Evolutionary conservation across 192 early-diverging fungal genomes (phyloP).

Genomic region (Gamsiella multidivaricata): DNA sequence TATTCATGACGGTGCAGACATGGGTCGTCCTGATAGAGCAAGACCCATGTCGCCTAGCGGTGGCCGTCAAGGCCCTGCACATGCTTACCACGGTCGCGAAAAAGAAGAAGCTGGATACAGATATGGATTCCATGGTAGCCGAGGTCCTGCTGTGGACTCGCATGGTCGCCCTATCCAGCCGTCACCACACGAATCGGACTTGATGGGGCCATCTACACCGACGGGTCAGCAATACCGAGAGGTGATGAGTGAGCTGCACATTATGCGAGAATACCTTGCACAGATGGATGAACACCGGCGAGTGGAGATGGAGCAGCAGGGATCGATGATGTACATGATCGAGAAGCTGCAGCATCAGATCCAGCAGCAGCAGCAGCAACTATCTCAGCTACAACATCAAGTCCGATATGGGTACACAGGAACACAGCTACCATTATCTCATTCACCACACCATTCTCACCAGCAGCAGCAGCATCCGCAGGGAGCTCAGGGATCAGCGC

Average conservation of each 20-base stretch:
- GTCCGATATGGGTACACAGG: constrained; percentile 29
- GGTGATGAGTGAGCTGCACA: constrained; percentile 23
- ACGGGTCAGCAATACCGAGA: constrained; percentile 31
- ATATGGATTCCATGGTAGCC: background rate
- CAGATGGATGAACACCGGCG: constrained; percentile 38
- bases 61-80: background rate
- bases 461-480: constrained; percentile 2
- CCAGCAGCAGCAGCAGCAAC: constrained; percentile 40
- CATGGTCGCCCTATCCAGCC: constrained; percentile 12
- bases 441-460: background rate
- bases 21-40: background rate
- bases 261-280: constrained; percentile 26
- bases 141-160: constrained; percentile 1
- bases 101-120: background rate
- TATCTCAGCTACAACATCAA: constrained; percentile 37
- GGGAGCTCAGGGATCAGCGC: background rate
- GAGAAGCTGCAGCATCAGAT: constrained; percentile 44
- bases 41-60: no score
- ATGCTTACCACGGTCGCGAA: background rate
- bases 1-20: background rate
- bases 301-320: constrained; percentile 25
- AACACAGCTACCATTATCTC: constrained; percentile 4
- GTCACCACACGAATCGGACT: background rate
- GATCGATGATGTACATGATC: constrained; percentile 17
- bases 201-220: background rate